phyloP scores from a whole-genome alignment of 2,329 filamentous ascomycete genomes.

The Claviceps spartinae region DNA sequence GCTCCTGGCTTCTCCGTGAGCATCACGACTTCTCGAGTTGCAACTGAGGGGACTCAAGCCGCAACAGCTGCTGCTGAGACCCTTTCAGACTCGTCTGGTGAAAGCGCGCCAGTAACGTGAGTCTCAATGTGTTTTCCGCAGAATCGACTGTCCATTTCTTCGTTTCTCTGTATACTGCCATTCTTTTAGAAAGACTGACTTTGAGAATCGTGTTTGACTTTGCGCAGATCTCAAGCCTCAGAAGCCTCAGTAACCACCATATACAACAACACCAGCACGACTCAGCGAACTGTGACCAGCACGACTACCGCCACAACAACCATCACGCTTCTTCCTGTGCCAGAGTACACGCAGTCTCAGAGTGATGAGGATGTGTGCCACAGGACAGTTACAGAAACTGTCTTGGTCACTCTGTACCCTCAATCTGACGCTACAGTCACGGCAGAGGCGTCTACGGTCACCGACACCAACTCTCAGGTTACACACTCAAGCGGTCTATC shows the following conservation, averaged over 20 bases:
- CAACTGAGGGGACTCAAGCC: conserved; percentile 2
- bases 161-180: too few relatives aligned
- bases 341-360: conserved; percentile 13
- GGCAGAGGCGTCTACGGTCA: conserved; percentile 12
- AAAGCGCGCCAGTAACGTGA: conserved; percentile 23
- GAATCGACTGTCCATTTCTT: background rate
- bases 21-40: conserved; percentile 6
- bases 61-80: background rate
- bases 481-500: conserved; percentile 11
- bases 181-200: background rate
- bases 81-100: conserved; percentile 2
- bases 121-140: conserved; percentile 4
- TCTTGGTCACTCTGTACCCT: conserved; percentile 6
- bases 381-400: conserved; percentile 4
- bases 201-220: background rate
- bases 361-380: conserved; percentile 9
- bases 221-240: conserved; percentile 19
- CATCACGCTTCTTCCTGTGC: conserved; percentile 10
- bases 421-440: conserved; percentile 15
- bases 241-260: conserved; percentile 20
- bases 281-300: conserved; percentile 7
- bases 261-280: conserved; percentile 12
- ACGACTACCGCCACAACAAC: conserved; percentile 12
- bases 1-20: conserved; percentile 6
- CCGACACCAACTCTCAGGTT: conserved; percentile 12